These are phyloP conservation scores for Rhododendron williamsianum DNA, from an alignment of 148 eudicot genomes.

Conservation along the genomic window DNA sequence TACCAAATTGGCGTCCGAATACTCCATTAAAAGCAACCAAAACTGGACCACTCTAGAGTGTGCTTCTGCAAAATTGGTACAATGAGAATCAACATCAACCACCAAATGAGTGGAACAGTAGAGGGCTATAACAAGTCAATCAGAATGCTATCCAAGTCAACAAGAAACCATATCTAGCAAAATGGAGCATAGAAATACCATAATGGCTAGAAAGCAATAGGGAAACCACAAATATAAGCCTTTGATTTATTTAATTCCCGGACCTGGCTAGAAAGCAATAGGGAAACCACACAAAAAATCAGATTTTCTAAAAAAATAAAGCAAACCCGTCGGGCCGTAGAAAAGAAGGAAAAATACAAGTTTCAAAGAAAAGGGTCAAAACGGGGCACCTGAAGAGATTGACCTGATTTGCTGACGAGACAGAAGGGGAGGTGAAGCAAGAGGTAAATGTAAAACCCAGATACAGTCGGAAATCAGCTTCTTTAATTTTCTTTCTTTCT, in stretches of 20 bases:
- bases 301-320: background rate
- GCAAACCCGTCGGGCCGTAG: background rate
- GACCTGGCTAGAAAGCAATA: background rate
- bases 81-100: background rate
- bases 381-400: background rate
- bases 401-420: background rate
- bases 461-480: background rate
- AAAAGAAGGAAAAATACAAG: background rate
- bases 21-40: background rate
- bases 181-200: background rate
- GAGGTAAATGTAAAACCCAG: background rate
- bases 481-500: background rate
- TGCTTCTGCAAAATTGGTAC: constrained; percentile 2
- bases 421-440: background rate
- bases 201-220: background rate
- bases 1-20: background rate
- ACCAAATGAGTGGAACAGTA: background rate
- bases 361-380: background rate
- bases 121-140: background rate
- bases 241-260: background rate
- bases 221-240: background rate
- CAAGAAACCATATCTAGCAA: background rate
- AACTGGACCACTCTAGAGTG: background rate
- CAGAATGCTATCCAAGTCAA: background rate
- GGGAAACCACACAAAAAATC: background rate